Percentiles rank a stretch among this genome's conserved stretches.
Conservation (phyloP, 2,329 filamentous ascomycete genomes). For the Sclerotinia trifoliorum region DNA sequence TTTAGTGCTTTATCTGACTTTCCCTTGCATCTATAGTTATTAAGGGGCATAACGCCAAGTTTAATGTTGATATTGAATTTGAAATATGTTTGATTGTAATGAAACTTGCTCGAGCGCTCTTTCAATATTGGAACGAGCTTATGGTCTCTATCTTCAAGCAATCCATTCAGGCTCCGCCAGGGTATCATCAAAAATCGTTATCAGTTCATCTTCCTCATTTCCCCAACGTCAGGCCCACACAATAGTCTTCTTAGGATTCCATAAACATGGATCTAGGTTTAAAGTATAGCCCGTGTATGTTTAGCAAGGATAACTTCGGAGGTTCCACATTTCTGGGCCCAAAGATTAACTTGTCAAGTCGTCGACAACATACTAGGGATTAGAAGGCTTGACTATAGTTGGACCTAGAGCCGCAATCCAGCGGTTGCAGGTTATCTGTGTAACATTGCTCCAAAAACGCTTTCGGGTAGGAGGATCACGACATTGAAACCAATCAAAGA, state of each 20-base stretch:
- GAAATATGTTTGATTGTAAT: constrained; percentile 3
- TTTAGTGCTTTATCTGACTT: neutral
- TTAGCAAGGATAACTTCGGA: neutral
- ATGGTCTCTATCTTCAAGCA: neutral
- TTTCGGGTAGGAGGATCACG: neutral
- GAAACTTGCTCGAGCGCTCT: neutral
- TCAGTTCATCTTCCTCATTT: constrained; percentile 13
- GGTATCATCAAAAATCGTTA: constrained; percentile 14
- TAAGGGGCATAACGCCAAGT: neutral
- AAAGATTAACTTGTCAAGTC: constrained; percentile 4
- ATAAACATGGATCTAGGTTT: constrained; percentile 12
- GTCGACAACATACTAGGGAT: neutral
- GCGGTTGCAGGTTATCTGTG: constrained; percentile 9
- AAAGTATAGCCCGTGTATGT: neutral
- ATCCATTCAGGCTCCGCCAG: neutral
- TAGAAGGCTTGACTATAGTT: neutral
- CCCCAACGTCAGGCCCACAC: constrained; percentile 9
- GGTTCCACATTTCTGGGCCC: constrained; percentile 13
- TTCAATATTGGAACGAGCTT: constrained; percentile 4
- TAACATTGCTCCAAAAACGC: neutral
- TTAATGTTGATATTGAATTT: neutral
- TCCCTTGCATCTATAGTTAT: neutral
- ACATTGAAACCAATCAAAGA: constrained; percentile 5
- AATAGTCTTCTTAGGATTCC: constrained; percentile 6
- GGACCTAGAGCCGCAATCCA: neutral